Conservation (phyloP, 371 early-diverging fungal genomes). For the Mucor indicus region DNA sequence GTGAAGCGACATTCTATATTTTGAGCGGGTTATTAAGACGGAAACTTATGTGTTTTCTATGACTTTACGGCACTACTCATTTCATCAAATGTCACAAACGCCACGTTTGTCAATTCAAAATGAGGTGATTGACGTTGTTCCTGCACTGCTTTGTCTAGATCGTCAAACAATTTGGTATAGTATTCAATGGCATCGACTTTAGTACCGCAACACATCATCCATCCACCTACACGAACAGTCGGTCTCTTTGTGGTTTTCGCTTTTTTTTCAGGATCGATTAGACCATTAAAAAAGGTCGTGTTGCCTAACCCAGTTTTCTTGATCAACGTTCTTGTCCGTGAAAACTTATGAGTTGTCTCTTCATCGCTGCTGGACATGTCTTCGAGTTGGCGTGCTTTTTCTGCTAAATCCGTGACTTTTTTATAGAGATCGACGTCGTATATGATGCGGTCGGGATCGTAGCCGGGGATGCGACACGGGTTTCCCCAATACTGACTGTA, state of each 20-base stretch:
- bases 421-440: conserved; percentile 33
- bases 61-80: conserved; percentile 39
- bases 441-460: conserved; percentile 41
- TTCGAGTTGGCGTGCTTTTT: neutral
- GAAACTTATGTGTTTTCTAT: no score
- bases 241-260: conserved; percentile 18
- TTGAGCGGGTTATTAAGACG: no score
- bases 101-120: conserved; percentile 40
- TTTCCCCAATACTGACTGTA: conserved; percentile 48
- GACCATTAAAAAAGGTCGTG: conserved; percentile 14
- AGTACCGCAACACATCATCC: conserved; percentile 29
- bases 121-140: conserved; percentile 25
- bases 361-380: neutral
- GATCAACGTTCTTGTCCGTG: no score
- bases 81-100: conserved; percentile 45
- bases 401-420: conserved; percentile 18
- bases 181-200: conserved; percentile 47
- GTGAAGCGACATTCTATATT: conserved; percentile 60
- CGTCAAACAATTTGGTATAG: conserved; percentile 37
- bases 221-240: conserved; percentile 24
- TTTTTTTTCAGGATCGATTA: neutral
- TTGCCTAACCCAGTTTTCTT: no score
- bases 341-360: no score
- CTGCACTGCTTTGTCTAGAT: conserved; percentile 24
- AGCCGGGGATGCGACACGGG: conserved; percentile 39